Evolutionary conservation across 2,329 filamentous ascomycete genomes (phyloP).

Genomic region (Trichoderma sp.): DNA sequence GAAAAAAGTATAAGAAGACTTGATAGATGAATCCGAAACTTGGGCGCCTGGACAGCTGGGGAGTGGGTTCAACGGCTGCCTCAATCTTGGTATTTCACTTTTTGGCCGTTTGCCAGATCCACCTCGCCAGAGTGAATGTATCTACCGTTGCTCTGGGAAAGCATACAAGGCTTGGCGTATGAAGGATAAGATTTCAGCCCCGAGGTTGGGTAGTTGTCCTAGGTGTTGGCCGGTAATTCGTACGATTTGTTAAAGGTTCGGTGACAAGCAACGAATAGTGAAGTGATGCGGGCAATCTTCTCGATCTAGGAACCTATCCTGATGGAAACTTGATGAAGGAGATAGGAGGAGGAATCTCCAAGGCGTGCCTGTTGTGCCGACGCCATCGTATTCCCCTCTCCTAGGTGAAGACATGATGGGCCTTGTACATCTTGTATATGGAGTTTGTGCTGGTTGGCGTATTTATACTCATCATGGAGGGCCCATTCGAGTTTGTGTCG

Average conservation of each 20-base stretch:
- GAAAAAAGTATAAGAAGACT: background rate
- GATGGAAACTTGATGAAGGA: background rate
- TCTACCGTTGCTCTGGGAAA: background rate
- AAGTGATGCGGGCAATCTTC: background rate
- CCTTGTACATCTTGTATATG: background rate
- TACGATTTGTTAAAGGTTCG: too few species aligned
- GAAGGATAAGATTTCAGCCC: background rate
- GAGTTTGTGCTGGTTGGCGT: background rate
- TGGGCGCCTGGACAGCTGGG: background rate
- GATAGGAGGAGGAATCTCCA: background rate
- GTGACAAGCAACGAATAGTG: background rate
- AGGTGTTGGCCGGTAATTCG: background rate
- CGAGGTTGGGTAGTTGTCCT: background rate
- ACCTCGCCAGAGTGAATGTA: background rate
- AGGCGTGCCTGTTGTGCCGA: background rate
- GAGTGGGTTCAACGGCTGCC: background rate
- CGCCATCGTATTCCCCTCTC: background rate
- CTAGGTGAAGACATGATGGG: background rate
- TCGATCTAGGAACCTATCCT: background rate
- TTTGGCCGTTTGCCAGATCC: background rate
- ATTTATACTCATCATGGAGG: background rate
- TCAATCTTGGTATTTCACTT: background rate
- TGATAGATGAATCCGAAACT: background rate
- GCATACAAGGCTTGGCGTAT: background rate
- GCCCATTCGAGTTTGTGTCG: background rate